Conservation (phyloP, 2,329 filamentous ascomycete genomes). For the Corynespora cassiicola region DNA sequence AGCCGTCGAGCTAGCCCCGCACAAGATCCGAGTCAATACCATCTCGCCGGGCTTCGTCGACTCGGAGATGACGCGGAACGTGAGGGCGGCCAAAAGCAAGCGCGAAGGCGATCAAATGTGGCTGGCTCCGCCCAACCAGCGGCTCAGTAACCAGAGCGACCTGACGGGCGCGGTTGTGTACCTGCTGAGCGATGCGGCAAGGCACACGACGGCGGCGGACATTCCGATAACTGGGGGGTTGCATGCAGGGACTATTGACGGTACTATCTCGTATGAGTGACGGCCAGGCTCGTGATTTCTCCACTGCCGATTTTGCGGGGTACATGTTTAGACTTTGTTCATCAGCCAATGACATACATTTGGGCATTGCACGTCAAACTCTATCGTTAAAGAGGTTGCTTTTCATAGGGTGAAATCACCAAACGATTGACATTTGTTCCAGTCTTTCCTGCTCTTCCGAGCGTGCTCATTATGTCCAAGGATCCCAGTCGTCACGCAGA, state of each 20-base stretch:
- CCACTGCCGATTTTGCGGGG: too few relatives aligned
- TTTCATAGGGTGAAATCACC: too few relatives aligned
- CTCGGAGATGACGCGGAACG: constrained; percentile 28
- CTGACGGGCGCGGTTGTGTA: constrained; percentile 53
- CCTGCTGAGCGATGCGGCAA: constrained; percentile 52
- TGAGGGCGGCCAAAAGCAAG: constrained; percentile 21
- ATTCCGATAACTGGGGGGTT: constrained; percentile 55
- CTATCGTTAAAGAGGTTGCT: too few relatives aligned
- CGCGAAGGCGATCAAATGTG: constrained; percentile 20
- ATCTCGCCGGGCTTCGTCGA: constrained; percentile 43
- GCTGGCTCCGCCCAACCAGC: constrained; percentile 42
- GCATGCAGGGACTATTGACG: constrained; percentile 19
- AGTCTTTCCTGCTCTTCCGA: too few relatives aligned
- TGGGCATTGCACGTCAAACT: too few relatives aligned
- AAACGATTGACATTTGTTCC: too few relatives aligned
- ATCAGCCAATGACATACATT: too few relatives aligned
- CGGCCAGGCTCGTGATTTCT: too few relatives aligned
- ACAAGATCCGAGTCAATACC: constrained; percentile 39
- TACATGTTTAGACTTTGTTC: too few relatives aligned
- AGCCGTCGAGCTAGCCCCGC: constrained; percentile 39
- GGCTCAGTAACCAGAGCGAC: constrained; percentile 52
- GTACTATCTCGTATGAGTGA: too few relatives aligned
- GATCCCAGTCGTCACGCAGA: too few relatives aligned
- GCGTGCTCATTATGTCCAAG: too few relatives aligned
- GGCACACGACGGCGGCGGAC: constrained; percentile 53